These are phyloP conservation scores for Populus tremula DNA, from an alignment of 345 rosid species.

Conservation along the genomic window DNA sequence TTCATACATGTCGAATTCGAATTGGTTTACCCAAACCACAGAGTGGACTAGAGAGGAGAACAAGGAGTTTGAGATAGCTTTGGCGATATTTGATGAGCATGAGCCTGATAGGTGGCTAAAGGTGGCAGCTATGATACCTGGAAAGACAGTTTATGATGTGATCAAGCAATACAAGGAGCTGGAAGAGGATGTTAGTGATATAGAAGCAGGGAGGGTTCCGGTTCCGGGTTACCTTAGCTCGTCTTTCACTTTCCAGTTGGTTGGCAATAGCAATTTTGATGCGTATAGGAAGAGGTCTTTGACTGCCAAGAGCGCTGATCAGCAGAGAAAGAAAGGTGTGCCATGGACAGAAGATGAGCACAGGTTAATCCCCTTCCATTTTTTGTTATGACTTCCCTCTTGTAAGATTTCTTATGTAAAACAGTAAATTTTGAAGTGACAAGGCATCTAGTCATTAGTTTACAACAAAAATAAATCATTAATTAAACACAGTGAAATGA, in stretches of 20 bases:
- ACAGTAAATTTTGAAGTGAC: not conserved
- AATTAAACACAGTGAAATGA: not conserved
- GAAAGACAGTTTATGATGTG: conserved; percentile 69
- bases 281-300: conserved; percentile 49
- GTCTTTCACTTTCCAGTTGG: conserved; percentile 40
- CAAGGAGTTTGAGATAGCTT: conserved; percentile 74
- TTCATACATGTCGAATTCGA: conserved; percentile 30
- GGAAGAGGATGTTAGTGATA: conserved; percentile 62
- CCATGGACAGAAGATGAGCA: conserved; percentile 99
- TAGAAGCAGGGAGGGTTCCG: conserved; percentile 74
- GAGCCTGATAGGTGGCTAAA: conserved; percentile 71
- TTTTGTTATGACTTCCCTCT: not conserved
- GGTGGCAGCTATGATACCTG: conserved; percentile 68
- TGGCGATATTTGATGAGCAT: conserved; percentile 59
- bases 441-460: not conserved
- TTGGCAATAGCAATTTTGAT: conserved; percentile 33
- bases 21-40: conserved; percentile 27
- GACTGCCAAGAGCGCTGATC: conserved; percentile 48
- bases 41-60: conserved; percentile 78
- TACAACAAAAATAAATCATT: not conserved
- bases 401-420: not conserved
- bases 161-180: conserved; percentile 62
- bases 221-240: conserved; percentile 61
- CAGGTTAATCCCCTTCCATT: conserved; percentile 44
- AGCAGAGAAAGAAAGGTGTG: conserved; percentile 87